phyloP scores from a whole-genome alignment of 305 asterid species.

The Fraxinus paxiana region DNA sequence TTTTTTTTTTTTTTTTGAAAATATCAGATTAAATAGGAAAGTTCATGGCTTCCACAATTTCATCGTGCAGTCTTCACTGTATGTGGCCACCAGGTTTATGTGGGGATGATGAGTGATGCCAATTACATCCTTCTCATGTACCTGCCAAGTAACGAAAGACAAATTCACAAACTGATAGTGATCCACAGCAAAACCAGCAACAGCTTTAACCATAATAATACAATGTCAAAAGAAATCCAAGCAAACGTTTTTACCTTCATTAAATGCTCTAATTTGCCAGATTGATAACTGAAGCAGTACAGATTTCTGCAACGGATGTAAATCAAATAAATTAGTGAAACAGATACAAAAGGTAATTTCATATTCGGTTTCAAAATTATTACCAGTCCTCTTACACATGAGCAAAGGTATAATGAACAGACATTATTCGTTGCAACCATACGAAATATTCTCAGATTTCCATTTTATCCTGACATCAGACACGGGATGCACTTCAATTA shows the following conservation, averaged over 20 bases:
- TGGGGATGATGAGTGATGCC: slow-evolving; percentile 97
- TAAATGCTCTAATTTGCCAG: slow-evolving; percentile 94
- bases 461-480: background rate
- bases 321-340: slow-evolving; percentile 14
- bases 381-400: background rate
- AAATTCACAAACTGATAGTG: background rate
- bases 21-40: background rate
- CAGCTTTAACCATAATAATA: background rate
- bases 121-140: slow-evolving; percentile 93
- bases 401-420: background rate
- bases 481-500: background rate
- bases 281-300: slow-evolving; percentile 90
- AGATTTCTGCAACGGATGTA: slow-evolving; percentile 53
- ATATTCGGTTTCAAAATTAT: background rate
- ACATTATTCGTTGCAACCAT: background rate
- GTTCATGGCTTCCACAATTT: slow-evolving; percentile 83
- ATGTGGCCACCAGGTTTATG: slow-evolving; percentile 79
- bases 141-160: slow-evolving; percentile 40
- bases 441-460: background rate
- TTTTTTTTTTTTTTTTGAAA: background rate
- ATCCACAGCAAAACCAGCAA: background rate
- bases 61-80: slow-evolving; percentile 80
- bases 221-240: background rate
- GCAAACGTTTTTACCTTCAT: slow-evolving; percentile 41
- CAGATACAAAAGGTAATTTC: background rate